Evolutionary conservation across 768 basidiomycete genomes (phyloP), one percentile per base, ranked within the genome.

Genomic region (Austroboletus eburneus): DNA sequence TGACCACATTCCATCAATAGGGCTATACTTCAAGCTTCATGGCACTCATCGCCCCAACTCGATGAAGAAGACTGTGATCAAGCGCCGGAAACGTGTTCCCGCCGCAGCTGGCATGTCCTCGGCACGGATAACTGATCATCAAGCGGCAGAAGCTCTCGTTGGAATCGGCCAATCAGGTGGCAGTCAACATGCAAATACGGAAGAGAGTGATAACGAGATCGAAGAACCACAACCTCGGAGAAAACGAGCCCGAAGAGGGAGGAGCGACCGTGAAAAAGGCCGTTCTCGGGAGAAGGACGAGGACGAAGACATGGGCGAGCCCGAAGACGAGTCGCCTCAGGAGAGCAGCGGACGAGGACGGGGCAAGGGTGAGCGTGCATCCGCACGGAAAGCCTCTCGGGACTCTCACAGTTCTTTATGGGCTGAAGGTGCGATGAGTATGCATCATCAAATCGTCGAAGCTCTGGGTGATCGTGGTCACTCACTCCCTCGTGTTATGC

Each of bases 1-100:
- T 60, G 49, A 65, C 43, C 32, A 37, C 43, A 47, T 52, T 42
- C 34, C 49, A 55, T 54, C 49, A 43, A 43, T 61, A 97, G 95
- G 95, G 46, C 79, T 99, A 9, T 99, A 98, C 72, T 96, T 91
- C 77, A 98, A 99, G 70, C 78, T 99, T 12, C 96, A 99, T 72
- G 92, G 93, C 39, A 91, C 90, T 2, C 93, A 97, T 59, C 83
- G 96, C 30, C 96, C 96, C 32, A 94, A 93, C 54, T 91, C 92
- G 52, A 95, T 99, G 93, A 98, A 96, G 71, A 97, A 98, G 75
- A 88, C 91, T 4, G 91, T 96, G 56, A 99, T 99, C 78, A 99
- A 99, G 72, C 81, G 96, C 27, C 77, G 96, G 55, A 98, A 98
- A 70, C 85, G 96, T 56, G 94, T 99, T 34, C 93, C 96, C 29